Percentiles rank a stretch among this genome's conserved stretches.
phyloP scores from a whole-genome alignment of 495 filamentous ascomycete genomes.

The Clavariopsis aquatica region DNA sequence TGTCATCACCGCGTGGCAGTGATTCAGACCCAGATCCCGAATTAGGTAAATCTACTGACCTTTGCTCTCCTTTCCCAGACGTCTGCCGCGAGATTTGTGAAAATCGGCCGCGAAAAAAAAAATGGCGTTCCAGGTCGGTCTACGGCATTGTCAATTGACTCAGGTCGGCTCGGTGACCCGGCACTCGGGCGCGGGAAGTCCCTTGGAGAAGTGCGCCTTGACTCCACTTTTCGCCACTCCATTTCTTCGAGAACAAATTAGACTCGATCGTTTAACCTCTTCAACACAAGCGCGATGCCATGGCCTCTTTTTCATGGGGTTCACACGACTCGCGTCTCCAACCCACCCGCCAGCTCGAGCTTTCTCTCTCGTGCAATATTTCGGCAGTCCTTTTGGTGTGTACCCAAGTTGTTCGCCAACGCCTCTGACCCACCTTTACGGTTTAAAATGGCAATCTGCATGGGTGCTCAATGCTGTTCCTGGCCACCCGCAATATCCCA shows the following conservation, averaged over 20 bases:
- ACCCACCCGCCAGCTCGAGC: background rate
- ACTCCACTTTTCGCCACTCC: background rate
- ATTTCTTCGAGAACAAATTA: constrained; percentile 20
- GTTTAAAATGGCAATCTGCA: background rate
- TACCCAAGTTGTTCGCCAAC: background rate
- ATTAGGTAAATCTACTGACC: too few species aligned
- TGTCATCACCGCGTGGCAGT: too few species aligned
- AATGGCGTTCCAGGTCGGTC: too few species aligned
- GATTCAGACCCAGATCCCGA: too few species aligned
- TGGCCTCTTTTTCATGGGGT: background rate
- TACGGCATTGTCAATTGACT: background rate
- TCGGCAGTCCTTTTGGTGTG: background rate
- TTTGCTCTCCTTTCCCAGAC: too few species aligned
- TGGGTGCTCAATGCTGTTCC: background rate
- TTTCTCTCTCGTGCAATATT: background rate
- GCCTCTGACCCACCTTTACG: background rate
- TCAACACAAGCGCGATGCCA: background rate
- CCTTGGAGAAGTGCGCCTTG: background rate
- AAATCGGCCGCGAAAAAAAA: too few species aligned
- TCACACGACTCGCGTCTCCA: background rate
- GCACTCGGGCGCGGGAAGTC: background rate
- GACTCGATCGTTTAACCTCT: background rate
- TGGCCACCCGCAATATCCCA: background rate
- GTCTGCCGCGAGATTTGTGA: too few species aligned
- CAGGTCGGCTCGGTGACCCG: background rate